phyloP scores from a whole-genome alignment of 768 basidiomycete species.

The Postia placenta region DNA sequence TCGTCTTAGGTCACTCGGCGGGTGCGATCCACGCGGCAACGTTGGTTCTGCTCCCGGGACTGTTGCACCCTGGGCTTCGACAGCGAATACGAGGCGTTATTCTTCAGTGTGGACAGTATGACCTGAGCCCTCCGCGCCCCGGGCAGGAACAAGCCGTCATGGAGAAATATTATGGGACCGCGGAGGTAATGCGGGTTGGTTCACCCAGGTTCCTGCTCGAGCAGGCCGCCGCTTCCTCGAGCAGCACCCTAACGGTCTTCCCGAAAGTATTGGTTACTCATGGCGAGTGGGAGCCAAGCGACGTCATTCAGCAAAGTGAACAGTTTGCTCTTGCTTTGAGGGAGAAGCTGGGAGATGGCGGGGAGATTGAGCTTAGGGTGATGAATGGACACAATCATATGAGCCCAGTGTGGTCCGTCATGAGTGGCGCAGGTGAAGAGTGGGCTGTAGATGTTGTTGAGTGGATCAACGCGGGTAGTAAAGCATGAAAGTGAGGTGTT shows the following conservation, averaged over 20 bases:
- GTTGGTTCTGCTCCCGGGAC: slow-evolving; percentile 30
- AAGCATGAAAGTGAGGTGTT: background rate
- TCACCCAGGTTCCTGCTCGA: slow-evolving; percentile 37
- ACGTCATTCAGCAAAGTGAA: slow-evolving; percentile 26
- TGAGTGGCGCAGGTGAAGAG: slow-evolving; percentile 52
- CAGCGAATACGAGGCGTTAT: slow-evolving; percentile 38
- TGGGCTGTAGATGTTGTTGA: slow-evolving; percentile 46
- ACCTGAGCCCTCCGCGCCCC: no score
- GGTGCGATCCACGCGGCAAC: slow-evolving; percentile 48
- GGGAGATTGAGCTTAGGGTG: slow-evolving; percentile 29
- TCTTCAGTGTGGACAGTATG: slow-evolving; percentile 41
- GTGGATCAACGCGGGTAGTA: slow-evolving; percentile 9
- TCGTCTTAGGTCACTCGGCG: slow-evolving; percentile 57
- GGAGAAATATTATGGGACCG: slow-evolving; percentile 26
- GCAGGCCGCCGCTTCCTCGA: slow-evolving; percentile 27
- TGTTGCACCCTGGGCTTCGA: slow-evolving; percentile 16
- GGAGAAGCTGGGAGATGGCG: slow-evolving; percentile 23
- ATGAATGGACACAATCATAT: slow-evolving; percentile 56
- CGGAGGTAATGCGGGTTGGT: slow-evolving; percentile 30
- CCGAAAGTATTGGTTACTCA: slow-evolving; percentile 44
- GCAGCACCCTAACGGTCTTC: slow-evolving; percentile 19
- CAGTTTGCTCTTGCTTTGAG: slow-evolving; percentile 35
- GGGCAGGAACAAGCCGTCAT: background rate
- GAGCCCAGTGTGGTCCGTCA: slow-evolving; percentile 43
- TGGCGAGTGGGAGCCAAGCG: slow-evolving; percentile 46